Conservation (phyloP, 2,329 filamentous ascomycete species). For the Claviceps spartinae region DNA sequence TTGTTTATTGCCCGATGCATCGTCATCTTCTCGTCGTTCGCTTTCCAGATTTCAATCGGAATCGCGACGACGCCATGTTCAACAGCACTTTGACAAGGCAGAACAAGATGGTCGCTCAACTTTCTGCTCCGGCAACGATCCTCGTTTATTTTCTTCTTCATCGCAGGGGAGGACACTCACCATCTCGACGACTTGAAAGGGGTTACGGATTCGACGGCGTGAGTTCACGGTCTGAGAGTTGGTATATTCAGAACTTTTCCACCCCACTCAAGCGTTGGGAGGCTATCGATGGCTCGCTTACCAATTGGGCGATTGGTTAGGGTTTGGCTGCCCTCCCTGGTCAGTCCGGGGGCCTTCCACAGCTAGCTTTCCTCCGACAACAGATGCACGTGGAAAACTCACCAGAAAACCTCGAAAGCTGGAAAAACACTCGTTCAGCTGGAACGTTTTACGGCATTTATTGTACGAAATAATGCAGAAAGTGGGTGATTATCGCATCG, state of each 20-base stretch:
- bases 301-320: slow-evolving; percentile 25
- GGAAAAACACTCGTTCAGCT: no score
- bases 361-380: not conserved
- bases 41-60: not conserved
- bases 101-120: not conserved
- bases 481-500: not conserved
- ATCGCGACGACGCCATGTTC: not conserved
- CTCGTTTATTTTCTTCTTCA: not conserved
- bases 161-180: slow-evolving; percentile 27
- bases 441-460: not conserved
- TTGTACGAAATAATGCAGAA: not conserved
- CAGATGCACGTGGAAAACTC: not conserved
- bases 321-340: slow-evolving; percentile 26
- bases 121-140: not conserved
- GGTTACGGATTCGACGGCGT: slow-evolving; percentile 41
- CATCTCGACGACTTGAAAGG: slow-evolving; percentile 42
- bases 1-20: not conserved
- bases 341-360: not conserved
- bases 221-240: slow-evolving; percentile 31
- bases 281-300: slow-evolving; percentile 31
- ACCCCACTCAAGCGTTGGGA: slow-evolving; percentile 22
- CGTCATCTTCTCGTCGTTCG: not conserved
- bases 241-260: slow-evolving; percentile 35
- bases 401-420: not conserved
- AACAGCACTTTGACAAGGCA: not conserved